phyloP scores from a whole-genome alignment of 176 grass and related monocot genomes.

The Pontederia crassipes region DNA sequence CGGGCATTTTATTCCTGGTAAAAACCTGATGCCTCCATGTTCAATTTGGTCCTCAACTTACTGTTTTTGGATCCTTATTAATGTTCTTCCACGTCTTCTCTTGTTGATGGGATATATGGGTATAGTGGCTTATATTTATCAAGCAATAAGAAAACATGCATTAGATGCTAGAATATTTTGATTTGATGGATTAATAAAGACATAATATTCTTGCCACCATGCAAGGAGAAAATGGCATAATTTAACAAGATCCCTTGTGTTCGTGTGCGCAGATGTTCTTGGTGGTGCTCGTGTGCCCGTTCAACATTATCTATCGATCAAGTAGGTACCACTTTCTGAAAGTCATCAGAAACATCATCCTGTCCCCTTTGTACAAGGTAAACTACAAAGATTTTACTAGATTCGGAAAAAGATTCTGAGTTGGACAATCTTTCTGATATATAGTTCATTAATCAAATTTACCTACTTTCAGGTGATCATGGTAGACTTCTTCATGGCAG shows the following conservation, averaged over 20 bases:
- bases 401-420: not conserved
- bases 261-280: slow-evolving; percentile 50
- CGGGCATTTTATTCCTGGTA: slow-evolving; percentile 82
- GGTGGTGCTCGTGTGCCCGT: slow-evolving; percentile 66
- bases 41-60: no score
- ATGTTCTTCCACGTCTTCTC: no score
- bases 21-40: not conserved
- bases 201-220: slow-evolving; percentile 15
- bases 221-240: not conserved
- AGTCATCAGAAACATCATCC: slow-evolving; percentile 81
- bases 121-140: not conserved
- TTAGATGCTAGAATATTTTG: slow-evolving; percentile 6
- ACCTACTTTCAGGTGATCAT: slow-evolving; percentile 62
- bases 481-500: slow-evolving; percentile 99
- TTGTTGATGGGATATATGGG: not conserved
- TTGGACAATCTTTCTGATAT: not conserved
- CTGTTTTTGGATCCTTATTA: not conserved
- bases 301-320: slow-evolving; percentile 67
- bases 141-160: not conserved
- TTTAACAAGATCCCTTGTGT: slow-evolving; percentile 22
- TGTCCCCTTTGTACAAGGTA: slow-evolving; percentile 97
- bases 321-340: slow-evolving; percentile 70
- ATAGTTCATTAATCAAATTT: not conserved
- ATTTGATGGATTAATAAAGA: not conserved
- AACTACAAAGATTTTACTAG: not conserved